phyloP scores from a whole-genome alignment of 2,329 filamentous ascomycete species.

The Diaporthe ilicicola region DNA sequence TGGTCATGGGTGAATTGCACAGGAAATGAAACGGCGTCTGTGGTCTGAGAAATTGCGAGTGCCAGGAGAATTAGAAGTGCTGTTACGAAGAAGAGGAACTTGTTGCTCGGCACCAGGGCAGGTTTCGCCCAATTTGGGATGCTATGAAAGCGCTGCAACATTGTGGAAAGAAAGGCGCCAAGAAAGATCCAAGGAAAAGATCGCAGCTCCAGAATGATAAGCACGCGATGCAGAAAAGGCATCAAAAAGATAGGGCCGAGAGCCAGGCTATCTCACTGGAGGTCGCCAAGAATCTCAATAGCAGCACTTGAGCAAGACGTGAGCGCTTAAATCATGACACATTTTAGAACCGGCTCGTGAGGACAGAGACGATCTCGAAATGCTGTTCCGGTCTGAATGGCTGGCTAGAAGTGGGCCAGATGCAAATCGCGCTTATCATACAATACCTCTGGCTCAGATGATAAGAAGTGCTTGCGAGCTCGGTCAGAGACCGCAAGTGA shows the following conservation, averaged over 20 bases:
- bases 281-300: neutral
- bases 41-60: neutral
- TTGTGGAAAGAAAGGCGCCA: neutral
- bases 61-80: neutral
- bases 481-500: neutral
- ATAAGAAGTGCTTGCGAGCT: neutral
- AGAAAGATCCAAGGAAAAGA: neutral
- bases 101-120: neutral
- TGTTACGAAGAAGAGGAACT: neutral
- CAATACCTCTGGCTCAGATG: neutral
- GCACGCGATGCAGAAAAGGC: no score
- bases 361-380: neutral
- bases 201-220: neutral
- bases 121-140: neutral
- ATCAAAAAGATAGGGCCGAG: neutral
- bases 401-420: neutral
- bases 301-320: neutral
- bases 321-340: neutral
- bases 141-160: neutral
- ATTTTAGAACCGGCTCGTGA: neutral
- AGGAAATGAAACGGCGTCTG: neutral
- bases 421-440: neutral
- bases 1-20: neutral
- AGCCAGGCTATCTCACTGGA: neutral
- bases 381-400: neutral